Conservation (phyloP, 305 asterid species). For the Lippia alba region DNA sequence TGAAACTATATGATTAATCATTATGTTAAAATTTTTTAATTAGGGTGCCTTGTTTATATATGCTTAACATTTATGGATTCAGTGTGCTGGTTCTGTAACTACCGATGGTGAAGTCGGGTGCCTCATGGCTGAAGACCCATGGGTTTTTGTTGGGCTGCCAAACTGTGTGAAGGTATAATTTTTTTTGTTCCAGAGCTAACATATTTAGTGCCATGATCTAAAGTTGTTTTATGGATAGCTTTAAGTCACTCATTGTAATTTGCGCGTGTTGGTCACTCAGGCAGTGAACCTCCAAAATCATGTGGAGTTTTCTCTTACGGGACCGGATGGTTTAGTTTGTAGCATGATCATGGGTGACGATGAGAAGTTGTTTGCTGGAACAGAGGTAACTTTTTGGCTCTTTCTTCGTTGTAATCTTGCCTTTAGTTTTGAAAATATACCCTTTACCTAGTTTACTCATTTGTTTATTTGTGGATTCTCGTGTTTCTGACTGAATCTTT, state of each 20-base stretch:
- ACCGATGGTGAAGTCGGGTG: constrained; percentile 49
- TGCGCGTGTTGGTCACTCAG: constrained; percentile 37
- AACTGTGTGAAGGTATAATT: constrained; percentile 51
- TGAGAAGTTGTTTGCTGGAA: constrained; percentile 63
- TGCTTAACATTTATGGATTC: constrained; percentile 19
- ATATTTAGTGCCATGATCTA: not conserved
- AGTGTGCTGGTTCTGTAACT: constrained; percentile 41
- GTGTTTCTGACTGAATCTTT: constrained; percentile 4
- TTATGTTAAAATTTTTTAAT: not conserved
- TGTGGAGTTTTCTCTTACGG: constrained; percentile 45
- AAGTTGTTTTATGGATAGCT: not conserved
- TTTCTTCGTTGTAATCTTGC: not conserved
- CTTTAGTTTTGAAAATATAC: not conserved
- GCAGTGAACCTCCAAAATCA: constrained; percentile 53
- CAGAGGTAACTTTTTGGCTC: constrained; percentile 45
- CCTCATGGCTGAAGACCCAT: constrained; percentile 56
- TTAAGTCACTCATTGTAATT: not conserved
- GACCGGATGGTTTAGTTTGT: constrained; percentile 53
- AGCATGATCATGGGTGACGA: constrained; percentile 41
- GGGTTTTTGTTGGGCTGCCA: constrained; percentile 62
- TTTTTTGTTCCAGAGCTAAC: not conserved
- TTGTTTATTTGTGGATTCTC: not conserved
- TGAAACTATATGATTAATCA: not conserved
- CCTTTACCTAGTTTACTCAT: not conserved
- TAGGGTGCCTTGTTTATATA: not conserved